Evolutionary conservation across 306 rosid genomes (phyloP).

Genomic region (Argentina anserina): DNA sequence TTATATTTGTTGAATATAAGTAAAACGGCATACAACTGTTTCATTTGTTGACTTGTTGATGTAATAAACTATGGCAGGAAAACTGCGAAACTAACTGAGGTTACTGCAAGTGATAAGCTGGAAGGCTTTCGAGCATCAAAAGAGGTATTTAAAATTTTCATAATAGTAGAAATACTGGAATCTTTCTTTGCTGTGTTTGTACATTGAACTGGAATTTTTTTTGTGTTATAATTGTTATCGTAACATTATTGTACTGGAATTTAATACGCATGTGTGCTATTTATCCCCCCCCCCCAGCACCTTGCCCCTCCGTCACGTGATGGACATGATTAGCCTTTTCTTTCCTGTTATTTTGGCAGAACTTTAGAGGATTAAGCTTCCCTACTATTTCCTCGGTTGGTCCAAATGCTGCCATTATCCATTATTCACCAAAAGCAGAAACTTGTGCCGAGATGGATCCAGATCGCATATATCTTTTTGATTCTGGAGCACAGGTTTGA

Average conservation of each 20-base stretch:
- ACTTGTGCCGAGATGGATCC: conserved; percentile 92
- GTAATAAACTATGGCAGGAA: conserved; percentile 46
- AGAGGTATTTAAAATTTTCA: conserved; percentile 54
- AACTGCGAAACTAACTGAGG: conserved; percentile 72
- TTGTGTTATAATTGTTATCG: not conserved
- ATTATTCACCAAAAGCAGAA: conserved; percentile 69
- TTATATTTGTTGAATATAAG: not conserved
- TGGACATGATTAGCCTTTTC: not conserved
- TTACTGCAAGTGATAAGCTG: conserved; percentile 86
- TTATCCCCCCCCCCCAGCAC: too few species aligned
- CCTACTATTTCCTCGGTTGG: conserved; percentile 98
- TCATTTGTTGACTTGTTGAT: not conserved
- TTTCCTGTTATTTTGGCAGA: conserved; percentile 44
- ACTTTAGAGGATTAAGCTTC: conserved; percentile 91
- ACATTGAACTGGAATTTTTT: not conserved
- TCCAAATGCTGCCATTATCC: conserved; percentile 95
- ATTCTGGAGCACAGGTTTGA: conserved; percentile 98
- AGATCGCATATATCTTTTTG: conserved; percentile 81
- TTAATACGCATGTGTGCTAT: not conserved
- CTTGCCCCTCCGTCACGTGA: too few species aligned
- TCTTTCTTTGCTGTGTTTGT: not conserved
- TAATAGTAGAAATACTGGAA: not conserved
- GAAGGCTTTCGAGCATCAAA: conserved; percentile 92
- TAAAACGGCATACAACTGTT: not conserved
- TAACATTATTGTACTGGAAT: not conserved